phyloP scores from a whole-genome alignment of 495 filamentous ascomycete genomes.

The Zalerion maritima region DNA sequence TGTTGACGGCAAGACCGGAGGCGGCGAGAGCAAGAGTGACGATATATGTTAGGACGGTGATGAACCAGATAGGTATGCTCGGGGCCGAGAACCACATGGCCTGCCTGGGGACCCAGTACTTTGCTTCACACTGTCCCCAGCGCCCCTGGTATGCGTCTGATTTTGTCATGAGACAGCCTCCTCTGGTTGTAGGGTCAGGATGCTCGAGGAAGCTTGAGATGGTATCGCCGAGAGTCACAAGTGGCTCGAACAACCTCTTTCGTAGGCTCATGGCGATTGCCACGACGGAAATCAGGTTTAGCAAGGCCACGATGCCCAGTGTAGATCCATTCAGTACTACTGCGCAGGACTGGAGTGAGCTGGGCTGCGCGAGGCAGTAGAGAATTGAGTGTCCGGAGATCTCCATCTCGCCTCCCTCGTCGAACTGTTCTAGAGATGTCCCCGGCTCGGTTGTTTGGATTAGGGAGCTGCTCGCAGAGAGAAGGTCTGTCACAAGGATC shows the following conservation, averaged over 20 bases:
- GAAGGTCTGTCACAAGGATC: conserved; percentile 18
- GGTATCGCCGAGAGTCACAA: conserved; percentile 30
- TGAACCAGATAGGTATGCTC: conserved; percentile 20
- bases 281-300: conserved; percentile 25
- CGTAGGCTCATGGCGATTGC: conserved; percentile 17
- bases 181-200: conserved; percentile 17
- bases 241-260: conserved; percentile 19
- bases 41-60: conserved; percentile 16
- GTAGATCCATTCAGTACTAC: conserved; percentile 26
- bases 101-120: conserved; percentile 22
- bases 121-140: conserved; percentile 21
- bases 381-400: conserved; percentile 11
- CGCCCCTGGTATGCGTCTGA: conserved; percentile 21
- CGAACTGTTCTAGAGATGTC: conserved; percentile 8
- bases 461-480: conserved; percentile 16
- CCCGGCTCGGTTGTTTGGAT: conserved; percentile 13
- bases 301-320: conserved; percentile 21
- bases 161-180: conserved; percentile 25
- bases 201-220: conserved; percentile 29
- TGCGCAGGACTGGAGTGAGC: conserved; percentile 16
- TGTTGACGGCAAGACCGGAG: conserved; percentile 15
- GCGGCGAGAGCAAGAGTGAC: conserved; percentile 14
- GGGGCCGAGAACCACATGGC: conserved; percentile 28
- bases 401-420: conserved; percentile 7
- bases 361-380: conserved; percentile 20